Evolutionary conservation across 805 yeast genomes (phyloP), one percentile per base, ranked within the genome.

Genomic region (Ogataea pignaliae): DNA sequence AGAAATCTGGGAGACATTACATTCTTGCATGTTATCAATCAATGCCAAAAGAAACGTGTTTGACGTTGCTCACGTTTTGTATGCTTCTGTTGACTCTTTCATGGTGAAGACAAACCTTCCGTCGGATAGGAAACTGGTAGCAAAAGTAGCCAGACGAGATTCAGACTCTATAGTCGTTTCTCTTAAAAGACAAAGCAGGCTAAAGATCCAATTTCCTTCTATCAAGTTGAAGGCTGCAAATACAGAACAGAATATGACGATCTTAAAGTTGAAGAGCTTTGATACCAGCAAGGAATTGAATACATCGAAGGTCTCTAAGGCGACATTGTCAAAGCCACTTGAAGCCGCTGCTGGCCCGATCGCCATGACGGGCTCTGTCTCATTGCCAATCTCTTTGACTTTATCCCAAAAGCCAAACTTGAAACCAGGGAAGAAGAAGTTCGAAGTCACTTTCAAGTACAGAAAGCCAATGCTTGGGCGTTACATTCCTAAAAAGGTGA

Each of bases 1-100:
- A 2, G 73, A 75, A 9, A 54, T 93, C 1, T 89, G 97, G 97
- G 70, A 74, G 36, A 71, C 81, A 10, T 60, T 89, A 9, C 85
- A 82, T 53, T 71, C 85, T 0, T 79, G 85, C 2, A 60, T 82
- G 21, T 47, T 83, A 15, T 74, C 85, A 11, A 64, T 87, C 2
- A 65, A 75, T 35, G 81, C 81, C 30, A 78, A 81, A 51, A 72
- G 90, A 45, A 62, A 73, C 31, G 55, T 91, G 9, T 81, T 85
- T 51, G 85, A 80, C 45, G 56, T 87, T 3, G 70, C 86, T 41
- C 78, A 79, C 35, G 74, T 91, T 9, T 63, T 91, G 26, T 86
- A 79, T 54, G 75, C 75, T 34, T 77, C 89, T 7, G 64, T 68
- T 29, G 82, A 85, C 49, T 70, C 78, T 2, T 73, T 82, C 37